A percentile compares a stretch with the other conserved stretches of the same genome.
These are phyloP conservation scores for Aureobasidium leucospermi DNA, from an alignment of 2,329 filamentous ascomycete genomes.

Conservation along the genomic window DNA sequence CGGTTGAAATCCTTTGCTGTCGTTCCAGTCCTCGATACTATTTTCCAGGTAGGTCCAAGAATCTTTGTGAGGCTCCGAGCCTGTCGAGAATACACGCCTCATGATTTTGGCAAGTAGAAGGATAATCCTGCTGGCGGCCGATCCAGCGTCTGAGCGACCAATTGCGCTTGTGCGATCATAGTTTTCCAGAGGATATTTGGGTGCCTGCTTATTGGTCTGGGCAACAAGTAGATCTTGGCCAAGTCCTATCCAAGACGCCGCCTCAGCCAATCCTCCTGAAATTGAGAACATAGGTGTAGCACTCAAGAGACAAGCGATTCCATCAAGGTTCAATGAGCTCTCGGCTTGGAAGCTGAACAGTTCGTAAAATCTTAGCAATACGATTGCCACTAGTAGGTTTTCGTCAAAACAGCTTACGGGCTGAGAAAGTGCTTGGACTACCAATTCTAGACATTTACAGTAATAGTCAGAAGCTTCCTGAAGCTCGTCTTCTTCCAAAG, in stretches of 20 bases:
- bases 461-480: neutral
- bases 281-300: neutral
- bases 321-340: neutral
- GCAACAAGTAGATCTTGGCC: neutral
- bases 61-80: neutral
- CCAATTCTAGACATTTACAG: neutral
- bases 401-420: neutral
- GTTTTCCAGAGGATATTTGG: neutral
- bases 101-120: neutral
- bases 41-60: neutral
- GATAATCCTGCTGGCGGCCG: neutral
- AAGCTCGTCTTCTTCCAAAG: neutral
- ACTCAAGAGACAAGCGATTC: neutral
- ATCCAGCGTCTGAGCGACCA: neutral
- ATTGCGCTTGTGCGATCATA: neutral
- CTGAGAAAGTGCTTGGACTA: neutral
- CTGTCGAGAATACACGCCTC: neutral
- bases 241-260: neutral
- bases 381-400: neutral
- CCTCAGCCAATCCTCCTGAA: neutral
- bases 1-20: neutral
- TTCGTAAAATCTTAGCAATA: neutral
- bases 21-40: neutral
- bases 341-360: neutral
- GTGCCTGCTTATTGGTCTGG: neutral